Evolutionary conservation across 2,329 filamentous ascomycete species (phyloP).

Genomic region (Nakataea oryzae): DNA sequence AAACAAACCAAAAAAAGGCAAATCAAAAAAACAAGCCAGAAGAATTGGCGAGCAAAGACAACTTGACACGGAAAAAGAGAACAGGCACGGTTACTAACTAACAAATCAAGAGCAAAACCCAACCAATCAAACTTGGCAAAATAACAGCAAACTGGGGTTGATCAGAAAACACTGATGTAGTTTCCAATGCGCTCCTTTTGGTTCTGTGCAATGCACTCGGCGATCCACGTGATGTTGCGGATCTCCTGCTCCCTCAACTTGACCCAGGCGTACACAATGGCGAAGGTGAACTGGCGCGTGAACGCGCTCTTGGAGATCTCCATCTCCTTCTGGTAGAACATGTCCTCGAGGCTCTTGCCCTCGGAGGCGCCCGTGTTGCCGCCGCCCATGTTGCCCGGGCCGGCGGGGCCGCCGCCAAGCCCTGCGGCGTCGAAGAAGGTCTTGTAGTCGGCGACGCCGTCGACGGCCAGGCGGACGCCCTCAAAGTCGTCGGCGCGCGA

Average conservation of each 20-base stretch:
- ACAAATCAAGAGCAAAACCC: slow-evolving; percentile 1
- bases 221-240: slow-evolving; percentile 98
- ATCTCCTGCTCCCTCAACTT: slow-evolving; percentile 99
- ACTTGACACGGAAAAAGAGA: slow-evolving; percentile 3
- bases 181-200: slow-evolving; percentile 98
- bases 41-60: slow-evolving; percentile 1
- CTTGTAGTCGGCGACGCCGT: slow-evolving; percentile 90
- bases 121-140: background rate
- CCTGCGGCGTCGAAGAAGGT: slow-evolving; percentile 88
- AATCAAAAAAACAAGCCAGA: slow-evolving; percentile 1
- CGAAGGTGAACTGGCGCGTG: slow-evolving; percentile 89
- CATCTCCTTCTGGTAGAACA: slow-evolving; percentile 99
- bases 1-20: slow-evolving; percentile 10
- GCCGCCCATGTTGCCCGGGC: slow-evolving; percentile 75
- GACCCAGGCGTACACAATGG: slow-evolving; percentile 95
- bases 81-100: slow-evolving; percentile 7
- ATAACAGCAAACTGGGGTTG: slow-evolving; percentile 25
- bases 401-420: slow-evolving; percentile 58
- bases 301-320: slow-evolving; percentile 93
- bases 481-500: slow-evolving; percentile 92
- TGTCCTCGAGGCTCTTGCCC: slow-evolving; percentile 83
- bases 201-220: slow-evolving; percentile 98
- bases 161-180: slow-evolving; percentile 85
- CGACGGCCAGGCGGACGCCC: slow-evolving; percentile 85
- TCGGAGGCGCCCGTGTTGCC: slow-evolving; percentile 58